Conservation (phyloP, 441 rosid species). For the Mallotus japonicus region DNA sequence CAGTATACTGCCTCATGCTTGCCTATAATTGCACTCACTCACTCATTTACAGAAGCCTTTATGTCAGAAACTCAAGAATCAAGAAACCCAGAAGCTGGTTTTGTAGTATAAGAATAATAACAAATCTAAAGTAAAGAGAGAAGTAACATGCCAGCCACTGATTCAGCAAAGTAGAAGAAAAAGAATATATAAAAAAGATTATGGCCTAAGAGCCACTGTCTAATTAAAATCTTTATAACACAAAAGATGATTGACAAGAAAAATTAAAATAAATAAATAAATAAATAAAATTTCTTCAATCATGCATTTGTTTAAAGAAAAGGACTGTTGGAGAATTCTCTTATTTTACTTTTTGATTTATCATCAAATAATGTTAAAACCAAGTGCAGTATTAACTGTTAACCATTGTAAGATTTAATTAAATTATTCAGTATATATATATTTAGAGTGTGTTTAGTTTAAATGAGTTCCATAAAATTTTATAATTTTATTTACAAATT, state of each 20-base stretch:
- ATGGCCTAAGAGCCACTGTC: constrained; percentile 14
- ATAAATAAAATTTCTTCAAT: constrained; percentile 37
- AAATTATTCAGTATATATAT: background rate
- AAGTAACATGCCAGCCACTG: constrained; percentile 52
- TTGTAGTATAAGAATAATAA: constrained; percentile 8
- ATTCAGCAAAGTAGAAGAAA: constrained; percentile 31
- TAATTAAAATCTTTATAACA: constrained; percentile 40
- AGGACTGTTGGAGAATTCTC: constrained; percentile 25
- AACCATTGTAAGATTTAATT: constrained; percentile 20
- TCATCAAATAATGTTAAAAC: constrained; percentile 10
- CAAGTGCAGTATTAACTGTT: constrained; percentile 35
- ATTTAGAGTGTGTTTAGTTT: too few relatives aligned
- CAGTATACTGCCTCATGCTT: constrained; percentile 25
- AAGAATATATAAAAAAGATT: constrained; percentile 41
- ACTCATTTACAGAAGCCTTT: constrained; percentile 26
- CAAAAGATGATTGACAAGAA: constrained; percentile 32
- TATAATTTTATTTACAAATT: too few relatives aligned
- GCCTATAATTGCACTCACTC: constrained; percentile 34
- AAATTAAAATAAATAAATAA: constrained; percentile 9
- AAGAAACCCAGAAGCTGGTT: constrained; percentile 28
- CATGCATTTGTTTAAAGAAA: constrained; percentile 37
- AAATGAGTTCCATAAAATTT: too few relatives aligned
- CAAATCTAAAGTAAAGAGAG: constrained; percentile 18
- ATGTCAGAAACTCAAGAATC: constrained; percentile 40
- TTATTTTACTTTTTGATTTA: constrained; percentile 2